phyloP scores from a whole-genome alignment of 2,329 filamentous ascomycete species.

The Pseudocercospora cruenta region DNA sequence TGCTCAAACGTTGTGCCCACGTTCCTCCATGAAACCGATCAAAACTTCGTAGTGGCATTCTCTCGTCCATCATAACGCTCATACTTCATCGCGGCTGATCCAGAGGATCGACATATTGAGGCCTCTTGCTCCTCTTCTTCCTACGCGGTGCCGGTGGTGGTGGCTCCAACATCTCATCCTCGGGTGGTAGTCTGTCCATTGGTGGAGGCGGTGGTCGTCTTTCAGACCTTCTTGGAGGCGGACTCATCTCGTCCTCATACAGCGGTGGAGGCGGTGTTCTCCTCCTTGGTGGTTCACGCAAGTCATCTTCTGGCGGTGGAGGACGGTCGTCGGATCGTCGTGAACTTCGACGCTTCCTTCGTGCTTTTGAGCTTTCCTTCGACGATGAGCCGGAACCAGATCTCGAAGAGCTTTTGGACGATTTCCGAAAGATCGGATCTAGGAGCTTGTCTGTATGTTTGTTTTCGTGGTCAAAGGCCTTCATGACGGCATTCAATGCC shows the following conservation, averaged over 20 bases:
- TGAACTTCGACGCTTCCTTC: background rate
- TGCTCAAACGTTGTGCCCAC: background rate
- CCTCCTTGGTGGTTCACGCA: background rate
- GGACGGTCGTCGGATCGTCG: background rate
- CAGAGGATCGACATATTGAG: background rate
- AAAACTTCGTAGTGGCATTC: background rate
- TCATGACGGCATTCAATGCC: constrained; percentile 13
- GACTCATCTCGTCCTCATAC: background rate
- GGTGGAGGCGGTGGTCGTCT: background rate
- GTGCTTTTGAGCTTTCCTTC: background rate
- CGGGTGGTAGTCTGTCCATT: background rate
- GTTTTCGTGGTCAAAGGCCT: constrained; percentile 13
- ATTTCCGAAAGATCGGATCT: constrained; percentile 8
- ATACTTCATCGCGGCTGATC: background rate
- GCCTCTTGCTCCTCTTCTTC: background rate
- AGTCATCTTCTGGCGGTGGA: background rate
- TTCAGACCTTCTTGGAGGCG: background rate
- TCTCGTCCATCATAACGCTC: background rate
- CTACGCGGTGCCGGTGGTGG: background rate
- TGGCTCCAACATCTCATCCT: background rate
- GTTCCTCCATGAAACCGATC: background rate
- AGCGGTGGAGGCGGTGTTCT: background rate
- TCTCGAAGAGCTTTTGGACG: background rate
- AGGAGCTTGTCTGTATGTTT: constrained; percentile 17
- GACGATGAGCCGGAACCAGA: background rate